phyloP scores from a whole-genome alignment of 345 rosid genomes.

The Aethionema arabicum region DNA sequence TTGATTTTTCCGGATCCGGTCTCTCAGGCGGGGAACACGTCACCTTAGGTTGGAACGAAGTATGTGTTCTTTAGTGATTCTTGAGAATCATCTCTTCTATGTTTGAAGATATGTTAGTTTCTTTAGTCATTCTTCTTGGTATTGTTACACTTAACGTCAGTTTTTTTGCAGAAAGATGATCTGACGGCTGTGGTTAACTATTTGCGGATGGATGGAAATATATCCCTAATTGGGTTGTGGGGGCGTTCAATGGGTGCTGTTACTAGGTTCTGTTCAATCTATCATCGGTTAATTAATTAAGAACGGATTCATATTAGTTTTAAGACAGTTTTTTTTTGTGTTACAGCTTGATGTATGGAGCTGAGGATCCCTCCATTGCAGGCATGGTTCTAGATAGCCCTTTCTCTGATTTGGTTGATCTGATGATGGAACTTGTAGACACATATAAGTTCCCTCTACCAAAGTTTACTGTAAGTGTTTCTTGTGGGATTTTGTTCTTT shows the following conservation, averaged over 20 bases:
- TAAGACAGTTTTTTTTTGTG: conserved; percentile 9
- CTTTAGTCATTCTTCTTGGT: conserved; percentile 14
- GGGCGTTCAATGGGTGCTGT: conserved; percentile 99
- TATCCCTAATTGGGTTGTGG: conserved; percentile 91
- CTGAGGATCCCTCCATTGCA: conserved; percentile 91
- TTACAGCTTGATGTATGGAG: conserved; percentile 88
- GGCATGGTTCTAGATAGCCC: conserved; percentile 97
- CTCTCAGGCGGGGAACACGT: conserved; percentile 88
- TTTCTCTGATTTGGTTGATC: conserved; percentile 86
- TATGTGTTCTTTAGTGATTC: conserved; percentile 39
- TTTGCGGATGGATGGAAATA: conserved; percentile 81
- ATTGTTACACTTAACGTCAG: conserved; percentile 17
- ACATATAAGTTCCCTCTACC: conserved; percentile 79
- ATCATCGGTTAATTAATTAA: conserved; percentile 1
- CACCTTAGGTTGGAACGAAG: conserved; percentile 87
- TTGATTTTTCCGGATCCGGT: conserved; percentile 95
- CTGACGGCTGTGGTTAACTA: conserved; percentile 78
- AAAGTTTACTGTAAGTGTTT: conserved; percentile 75
- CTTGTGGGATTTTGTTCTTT: conserved; percentile 1
- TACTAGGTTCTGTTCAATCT: conserved; percentile 56
- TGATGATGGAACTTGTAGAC: conserved; percentile 94
- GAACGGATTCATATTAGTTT: conserved; percentile 9
- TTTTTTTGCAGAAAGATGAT: conserved; percentile 78
- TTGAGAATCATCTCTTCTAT: background rate
- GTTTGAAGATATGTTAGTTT: conserved; percentile 3